These are phyloP conservation scores for Fusarium transvaalense DNA, from an alignment of 2,329 filamentous ascomycete genomes.

Conservation along the genomic window DNA sequence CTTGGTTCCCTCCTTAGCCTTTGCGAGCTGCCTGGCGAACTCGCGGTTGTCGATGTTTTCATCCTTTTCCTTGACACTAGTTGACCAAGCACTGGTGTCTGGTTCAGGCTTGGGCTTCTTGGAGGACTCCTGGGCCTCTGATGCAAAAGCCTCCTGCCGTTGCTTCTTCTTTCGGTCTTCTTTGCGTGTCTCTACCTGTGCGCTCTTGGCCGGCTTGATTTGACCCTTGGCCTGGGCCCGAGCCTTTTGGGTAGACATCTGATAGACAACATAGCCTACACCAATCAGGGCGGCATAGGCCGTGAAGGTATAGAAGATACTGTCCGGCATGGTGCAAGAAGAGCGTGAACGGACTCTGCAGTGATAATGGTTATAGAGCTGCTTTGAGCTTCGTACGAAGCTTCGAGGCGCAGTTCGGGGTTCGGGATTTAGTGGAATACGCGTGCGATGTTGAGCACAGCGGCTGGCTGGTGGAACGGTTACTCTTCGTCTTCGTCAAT, in stretches of 20 bases:
- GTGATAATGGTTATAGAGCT: slow-evolving; percentile 26
- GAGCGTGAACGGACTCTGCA: slow-evolving; percentile 7
- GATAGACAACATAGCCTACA: slow-evolving; percentile 54
- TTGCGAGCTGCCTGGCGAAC: slow-evolving; percentile 80
- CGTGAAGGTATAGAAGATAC: slow-evolving; percentile 53
- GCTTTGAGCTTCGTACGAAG: slow-evolving; percentile 28
- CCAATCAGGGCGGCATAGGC: slow-evolving; percentile 56
- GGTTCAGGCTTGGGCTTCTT: slow-evolving; percentile 56
- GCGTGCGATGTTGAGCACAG: slow-evolving; percentile 15
- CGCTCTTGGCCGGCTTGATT: slow-evolving; percentile 49
- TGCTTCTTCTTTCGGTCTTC: slow-evolving; percentile 62
- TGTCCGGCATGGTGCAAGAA: slow-evolving; percentile 51
- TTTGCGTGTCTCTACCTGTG: slow-evolving; percentile 54
- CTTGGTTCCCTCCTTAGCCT: slow-evolving; percentile 76
- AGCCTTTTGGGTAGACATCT: slow-evolving; percentile 52
- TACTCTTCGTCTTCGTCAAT: slow-evolving; percentile 10
- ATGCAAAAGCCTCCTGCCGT: slow-evolving; percentile 58
- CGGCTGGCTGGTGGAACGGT: slow-evolving; percentile 13
- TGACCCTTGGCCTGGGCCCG: slow-evolving; percentile 50
- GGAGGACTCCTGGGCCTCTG: slow-evolving; percentile 52
- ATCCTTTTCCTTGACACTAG: slow-evolving; percentile 49
- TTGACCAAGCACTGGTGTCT: slow-evolving; percentile 48
- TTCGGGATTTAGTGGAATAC: slow-evolving; percentile 15
- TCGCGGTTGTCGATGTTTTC: slow-evolving; percentile 77
- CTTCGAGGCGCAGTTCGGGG: slow-evolving; percentile 23